Evolutionary conservation across 2,329 filamentous ascomycete species (phyloP).

Genomic region (Ceratocystis alfenasii): DNA sequence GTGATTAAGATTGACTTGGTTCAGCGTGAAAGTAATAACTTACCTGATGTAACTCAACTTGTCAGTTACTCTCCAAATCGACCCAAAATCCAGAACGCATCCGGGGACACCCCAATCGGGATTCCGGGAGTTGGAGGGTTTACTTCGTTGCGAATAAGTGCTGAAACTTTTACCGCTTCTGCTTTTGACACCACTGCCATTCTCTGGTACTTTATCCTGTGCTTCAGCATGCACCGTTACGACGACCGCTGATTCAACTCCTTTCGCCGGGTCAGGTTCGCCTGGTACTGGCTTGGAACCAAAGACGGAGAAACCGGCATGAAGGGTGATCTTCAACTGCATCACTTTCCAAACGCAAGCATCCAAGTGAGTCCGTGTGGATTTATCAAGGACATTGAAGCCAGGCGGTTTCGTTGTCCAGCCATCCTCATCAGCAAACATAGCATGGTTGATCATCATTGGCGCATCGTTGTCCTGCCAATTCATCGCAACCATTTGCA

Average conservation of each 20-base stretch:
- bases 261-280: conserved; percentile 4
- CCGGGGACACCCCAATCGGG: conserved; percentile 49
- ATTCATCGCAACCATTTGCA: conserved; percentile 96
- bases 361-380: conserved; percentile 34
- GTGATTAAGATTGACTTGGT: neutral
- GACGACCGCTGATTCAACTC: conserved; percentile 55
- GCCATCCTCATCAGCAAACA: conserved; percentile 79
- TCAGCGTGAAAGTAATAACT: conserved; percentile 23
- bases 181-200: conserved; percentile 26
- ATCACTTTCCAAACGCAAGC: conserved; percentile 43
- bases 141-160: conserved; percentile 49
- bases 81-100: conserved; percentile 46
- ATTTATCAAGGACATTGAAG: conserved; percentile 45
- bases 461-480: conserved; percentile 92
- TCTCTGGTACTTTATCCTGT: conserved; percentile 29
- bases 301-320: conserved; percentile 61
- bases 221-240: conserved; percentile 72
- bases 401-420: conserved; percentile 76
- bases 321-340: conserved; percentile 57
- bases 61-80: conserved; percentile 49
- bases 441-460: conserved; percentile 93
- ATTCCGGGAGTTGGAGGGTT: conserved; percentile 44
- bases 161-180: conserved; percentile 36
- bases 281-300: conserved; percentile 27
- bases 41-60: conserved; percentile 63